Conservation (phyloP, 148 eudicot genomes). For the Cornus controversa region DNA sequence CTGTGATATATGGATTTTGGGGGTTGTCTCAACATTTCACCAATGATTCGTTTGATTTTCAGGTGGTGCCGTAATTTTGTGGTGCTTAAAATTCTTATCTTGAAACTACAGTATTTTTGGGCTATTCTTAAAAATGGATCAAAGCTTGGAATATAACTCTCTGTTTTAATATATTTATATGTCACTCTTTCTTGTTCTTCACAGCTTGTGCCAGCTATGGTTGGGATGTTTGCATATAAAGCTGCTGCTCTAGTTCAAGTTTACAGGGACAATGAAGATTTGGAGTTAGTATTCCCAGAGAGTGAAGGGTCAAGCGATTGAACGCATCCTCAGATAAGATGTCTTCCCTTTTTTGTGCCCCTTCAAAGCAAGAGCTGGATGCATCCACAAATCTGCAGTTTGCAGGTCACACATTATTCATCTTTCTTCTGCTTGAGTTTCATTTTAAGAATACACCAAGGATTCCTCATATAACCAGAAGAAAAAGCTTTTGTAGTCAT, state of each 20-base stretch:
- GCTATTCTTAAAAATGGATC: not conserved
- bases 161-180: not conserved
- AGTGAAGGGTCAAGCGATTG: constrained; percentile 34
- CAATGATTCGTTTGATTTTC: constrained; percentile 70
- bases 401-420: constrained; percentile 5
- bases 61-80: constrained; percentile 38
- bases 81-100: not conserved
- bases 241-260: constrained; percentile 95
- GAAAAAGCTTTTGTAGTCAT: not conserved
- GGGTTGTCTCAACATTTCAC: constrained; percentile 62
- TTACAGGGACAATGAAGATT: constrained; percentile 90
- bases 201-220: constrained; percentile 87
- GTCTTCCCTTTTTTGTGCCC: not conserved
- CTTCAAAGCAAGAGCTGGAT: not conserved
- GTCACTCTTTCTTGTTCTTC: not conserved
- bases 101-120: not conserved
- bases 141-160: not conserved
- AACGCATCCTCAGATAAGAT: constrained; percentile 2
- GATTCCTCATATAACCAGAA: not conserved
- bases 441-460: not conserved
- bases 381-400: not conserved
- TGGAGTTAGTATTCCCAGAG: constrained; percentile 67
- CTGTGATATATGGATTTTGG: constrained; percentile 86
- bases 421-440: not conserved
- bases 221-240: constrained; percentile 92